Base-by-base conservation (phyloP, 1,284 basidiomycete species). In the Singerocomus inundabilis region DNA sequence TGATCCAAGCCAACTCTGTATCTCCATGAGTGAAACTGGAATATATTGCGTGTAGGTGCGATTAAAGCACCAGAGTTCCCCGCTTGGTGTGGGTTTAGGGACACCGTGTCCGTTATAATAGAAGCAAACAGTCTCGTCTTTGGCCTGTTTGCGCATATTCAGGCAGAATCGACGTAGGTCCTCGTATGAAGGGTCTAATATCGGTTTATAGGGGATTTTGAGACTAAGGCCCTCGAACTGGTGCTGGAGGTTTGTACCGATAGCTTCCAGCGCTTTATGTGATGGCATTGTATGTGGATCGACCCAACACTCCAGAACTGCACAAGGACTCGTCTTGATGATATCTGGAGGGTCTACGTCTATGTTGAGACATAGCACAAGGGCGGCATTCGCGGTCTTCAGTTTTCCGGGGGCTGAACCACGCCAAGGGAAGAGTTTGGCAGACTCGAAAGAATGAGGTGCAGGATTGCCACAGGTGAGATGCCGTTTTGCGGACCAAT, bases 71-170 rank as follows among this genome's bases (percentile, higher is more conserved):
- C 96, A 99, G 48, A 99, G 82, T 70, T 99, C 97, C 24, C 97
- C 96, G 54, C 93, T 95, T 0, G 91, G 81, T 0, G 97, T 99
- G 3, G 96, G 97, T 63, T 94, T 96, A 2, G 97, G 96, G 13
- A 99, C 96, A 30, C 96, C 96, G 58, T 98, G 97, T 3, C 96
- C 97, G 62, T 99, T 99, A 75, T 99, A 99, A 72, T 99, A 95
- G 71, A 98, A 98, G 32, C 98, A 76, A 11, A 94, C 87, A 2
- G 97, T 87, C 64, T 99, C 97, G 46, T 96, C 91, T 66, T 94
- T 93, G 3, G 96, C 93, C 46, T 87, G 84, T 63, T 90, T 91
- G 48, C 96, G 85, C 45, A 97, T 72, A 31, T 81, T 85, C 51
- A 88, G 81, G 66, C 94, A 98, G 63, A 94, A 92, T 49, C 91